Evolutionary conservation across 2,329 filamentous ascomycete species (phyloP).

Genomic region (Colletotrichum nymphaeae): DNA sequence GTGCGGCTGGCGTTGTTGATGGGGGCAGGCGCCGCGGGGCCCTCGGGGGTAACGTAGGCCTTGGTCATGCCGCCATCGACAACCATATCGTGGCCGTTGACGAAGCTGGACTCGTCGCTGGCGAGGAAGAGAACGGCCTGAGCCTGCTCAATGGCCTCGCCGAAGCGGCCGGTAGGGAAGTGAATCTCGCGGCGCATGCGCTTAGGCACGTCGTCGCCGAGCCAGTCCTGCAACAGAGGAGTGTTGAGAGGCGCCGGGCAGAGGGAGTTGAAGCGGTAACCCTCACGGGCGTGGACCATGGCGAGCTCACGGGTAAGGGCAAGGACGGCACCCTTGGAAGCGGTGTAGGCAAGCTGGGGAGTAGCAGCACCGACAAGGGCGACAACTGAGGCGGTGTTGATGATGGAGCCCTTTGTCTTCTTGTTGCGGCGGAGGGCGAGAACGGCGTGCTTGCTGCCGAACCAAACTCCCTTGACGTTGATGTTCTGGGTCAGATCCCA

Average conservation of each 20-base stretch:
- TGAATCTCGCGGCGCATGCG: slow-evolving; percentile 86
- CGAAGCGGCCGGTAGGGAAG: slow-evolving; percentile 89
- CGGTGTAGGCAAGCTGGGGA: slow-evolving; percentile 91
- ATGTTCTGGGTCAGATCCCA: slow-evolving; percentile 95
- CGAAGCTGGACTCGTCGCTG: slow-evolving; percentile 88
- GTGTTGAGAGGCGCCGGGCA: slow-evolving; percentile 95
- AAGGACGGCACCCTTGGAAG: slow-evolving; percentile 91
- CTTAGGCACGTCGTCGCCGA: slow-evolving; percentile 87
- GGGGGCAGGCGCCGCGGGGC: slow-evolving; percentile 64
- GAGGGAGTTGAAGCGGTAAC: slow-evolving; percentile 89
- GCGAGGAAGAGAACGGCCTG: slow-evolving; percentile 90
- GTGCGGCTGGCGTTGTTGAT: slow-evolving; percentile 64
- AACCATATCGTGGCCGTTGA: slow-evolving; percentile 92
- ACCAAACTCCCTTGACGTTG: slow-evolving; percentile 99
- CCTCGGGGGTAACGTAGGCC: slow-evolving; percentile 82
- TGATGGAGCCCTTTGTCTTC: slow-evolving; percentile 84
- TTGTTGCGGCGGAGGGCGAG: slow-evolving; percentile 81
- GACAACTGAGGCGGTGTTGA: slow-evolving; percentile 93
- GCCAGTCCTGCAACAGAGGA: slow-evolving; percentile 90
- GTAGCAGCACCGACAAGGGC: slow-evolving; percentile 89
- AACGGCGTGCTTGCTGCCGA: slow-evolving; percentile 91
- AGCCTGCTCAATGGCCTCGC: slow-evolving; percentile 93
- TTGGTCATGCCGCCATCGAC: slow-evolving; percentile 97
- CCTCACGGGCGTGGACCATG: slow-evolving; percentile 90
- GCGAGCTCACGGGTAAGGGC: slow-evolving; percentile 91